Conservation (phyloP, 2,329 filamentous ascomycete species). For the Ceratocystiopsis sp. region DNA sequence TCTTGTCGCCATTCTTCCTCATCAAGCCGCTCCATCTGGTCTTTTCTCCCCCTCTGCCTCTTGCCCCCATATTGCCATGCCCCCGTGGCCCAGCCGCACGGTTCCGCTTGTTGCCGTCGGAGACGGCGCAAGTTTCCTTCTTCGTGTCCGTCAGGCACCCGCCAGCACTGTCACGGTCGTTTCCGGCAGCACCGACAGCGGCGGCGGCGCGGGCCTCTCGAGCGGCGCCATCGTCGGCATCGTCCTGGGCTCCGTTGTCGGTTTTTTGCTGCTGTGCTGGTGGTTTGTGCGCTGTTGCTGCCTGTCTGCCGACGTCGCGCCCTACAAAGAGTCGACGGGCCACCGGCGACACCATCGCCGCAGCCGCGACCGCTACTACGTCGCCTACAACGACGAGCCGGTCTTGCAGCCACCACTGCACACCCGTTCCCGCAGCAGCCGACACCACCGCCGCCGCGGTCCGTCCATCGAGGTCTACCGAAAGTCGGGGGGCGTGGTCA, state of each 20-base stretch:
- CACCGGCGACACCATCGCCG: neutral
- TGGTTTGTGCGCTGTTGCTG: conserved; percentile 32
- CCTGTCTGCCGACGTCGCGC: conserved; percentile 22
- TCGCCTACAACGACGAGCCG: neutral
- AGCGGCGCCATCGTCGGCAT: conserved; percentile 35
- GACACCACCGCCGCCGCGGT: neutral
- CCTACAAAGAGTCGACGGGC: conserved; percentile 3
- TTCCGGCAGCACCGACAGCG: conserved; percentile 6
- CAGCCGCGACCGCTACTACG: neutral
- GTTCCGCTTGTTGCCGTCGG: neutral
- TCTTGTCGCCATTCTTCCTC: too few relatives aligned
- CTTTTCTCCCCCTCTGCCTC: too few relatives aligned
- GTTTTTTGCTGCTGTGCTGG: conserved; percentile 23
- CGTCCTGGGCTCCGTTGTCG: conserved; percentile 29
- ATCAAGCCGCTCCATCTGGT: too few relatives aligned
- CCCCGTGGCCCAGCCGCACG: neutral
- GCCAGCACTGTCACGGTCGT: conserved; percentile 17
- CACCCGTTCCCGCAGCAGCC: neutral
- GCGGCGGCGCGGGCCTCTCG: conserved; percentile 16
- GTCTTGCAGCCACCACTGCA: too few relatives aligned
- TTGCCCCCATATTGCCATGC: too few relatives aligned
- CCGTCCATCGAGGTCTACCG: neutral
- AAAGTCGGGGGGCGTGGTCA: neutral
- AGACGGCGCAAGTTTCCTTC: neutral
- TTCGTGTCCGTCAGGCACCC: conserved; percentile 3